Evolutionary conservation across 192 early-diverging fungal genomes (phyloP), one percentile per base, ranked within the genome.

Genomic region (Umbelopsis sp.): DNA sequence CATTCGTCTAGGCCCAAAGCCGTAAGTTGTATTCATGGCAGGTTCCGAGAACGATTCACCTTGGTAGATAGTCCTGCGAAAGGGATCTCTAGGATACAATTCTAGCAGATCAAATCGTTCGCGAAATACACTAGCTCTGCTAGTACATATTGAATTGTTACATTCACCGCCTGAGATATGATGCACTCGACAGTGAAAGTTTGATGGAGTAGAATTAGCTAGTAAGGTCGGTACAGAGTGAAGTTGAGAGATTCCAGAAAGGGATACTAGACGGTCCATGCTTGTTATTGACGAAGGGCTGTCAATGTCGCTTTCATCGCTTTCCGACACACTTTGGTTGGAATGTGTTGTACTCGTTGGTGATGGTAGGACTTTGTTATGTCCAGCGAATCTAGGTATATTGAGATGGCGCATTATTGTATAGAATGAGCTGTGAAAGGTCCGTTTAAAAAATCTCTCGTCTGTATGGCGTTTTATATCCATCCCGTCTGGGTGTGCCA

Each of bases 401-500:
- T 34, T 26, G 17, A 62, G 26, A 20, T 34, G 26, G 31, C 26
- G 56, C 56, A 62, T 62, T 34, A n/a, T 32, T 8, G 17, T n/a
- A 6, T 36, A 20, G 31, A 54, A 34, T 62, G 6, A 36, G 31
- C 31, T 11, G 16, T 34, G n/a, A 62, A 34, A 62, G 31, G 20
- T 17, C 4, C 56, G 14, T 31, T 62, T 59, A 11, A 32, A 62
- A 20, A 62, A 62, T 34, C 17, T 4, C 4, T 20, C 9, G 29
- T 62, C 31, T 31, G 12, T 4, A 32, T 34, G 56, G 52, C 47
- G 47, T 54, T 62, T 62, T 62, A 62, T 62, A 29, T 62, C 26
- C 31, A 62, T 62, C 31, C 34, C 56, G 56, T 34, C 56, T 62
- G 47, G 47, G 47, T 21, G 47, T 21, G 20, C 17, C 56, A 12